These are phyloP conservation scores for Saccharomycodes ludwigii DNA, from an alignment of 805 yeast species.

Conservation along the genomic window DNA sequence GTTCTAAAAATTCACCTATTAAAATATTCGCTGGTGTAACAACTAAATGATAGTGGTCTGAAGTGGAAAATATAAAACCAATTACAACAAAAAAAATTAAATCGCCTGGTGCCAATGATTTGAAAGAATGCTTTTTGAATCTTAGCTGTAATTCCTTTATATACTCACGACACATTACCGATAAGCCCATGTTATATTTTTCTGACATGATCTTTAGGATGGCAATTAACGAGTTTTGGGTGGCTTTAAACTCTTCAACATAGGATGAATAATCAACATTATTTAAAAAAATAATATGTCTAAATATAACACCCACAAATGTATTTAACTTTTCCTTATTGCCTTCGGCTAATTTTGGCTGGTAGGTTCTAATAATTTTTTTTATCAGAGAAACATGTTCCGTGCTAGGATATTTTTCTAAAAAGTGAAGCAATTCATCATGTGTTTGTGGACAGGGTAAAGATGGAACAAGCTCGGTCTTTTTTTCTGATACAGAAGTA, in stretches of 20 bases:
- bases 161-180: conserved; percentile 47
- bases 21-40: conserved; percentile 73
- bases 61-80: conserved; percentile 79
- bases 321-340: conserved; percentile 61
- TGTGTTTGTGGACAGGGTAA: conserved; percentile 38
- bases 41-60: conserved; percentile 89
- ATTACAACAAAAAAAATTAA: conserved; percentile 55
- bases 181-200: conserved; percentile 50
- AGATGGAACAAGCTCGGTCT: conserved; percentile 8
- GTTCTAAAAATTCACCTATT: conserved; percentile 58
- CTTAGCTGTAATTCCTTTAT: conserved; percentile 44
- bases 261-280: conserved; percentile 23
- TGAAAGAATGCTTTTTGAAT: conserved; percentile 28
- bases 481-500: conserved; percentile 9
- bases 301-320: conserved; percentile 51
- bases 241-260: conserved; percentile 23
- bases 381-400: conserved; percentile 39
- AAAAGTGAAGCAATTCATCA: conserved; percentile 27
- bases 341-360: conserved; percentile 71
- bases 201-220: conserved; percentile 48
- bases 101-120: conserved; percentile 34
- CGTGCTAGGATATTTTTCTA: conserved; percentile 24
- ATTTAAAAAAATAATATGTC: conserved; percentile 43
- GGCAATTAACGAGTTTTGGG: conserved; percentile 32
- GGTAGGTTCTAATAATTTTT: conserved; percentile 45